Percentiles rank a stretch among this genome's conserved stretches.
Evolutionary conservation across 208 protist genomes (phyloP).

Genomic region (Kentomonas sorsogonicus): DNA sequence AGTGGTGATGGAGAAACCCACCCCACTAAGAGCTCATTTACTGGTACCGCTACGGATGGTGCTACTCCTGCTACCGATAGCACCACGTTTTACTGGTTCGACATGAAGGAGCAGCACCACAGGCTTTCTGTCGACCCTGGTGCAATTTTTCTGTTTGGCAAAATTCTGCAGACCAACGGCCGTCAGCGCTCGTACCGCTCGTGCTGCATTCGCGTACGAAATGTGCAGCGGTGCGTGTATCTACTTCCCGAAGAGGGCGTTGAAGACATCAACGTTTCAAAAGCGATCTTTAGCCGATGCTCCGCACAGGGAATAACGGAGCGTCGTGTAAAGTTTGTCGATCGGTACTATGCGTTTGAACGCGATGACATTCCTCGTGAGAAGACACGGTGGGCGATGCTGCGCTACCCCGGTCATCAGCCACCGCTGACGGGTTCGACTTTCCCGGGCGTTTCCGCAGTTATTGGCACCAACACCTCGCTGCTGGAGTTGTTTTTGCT

Average conservation of each 20-base stretch:
- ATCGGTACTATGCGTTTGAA: conserved; percentile 93
- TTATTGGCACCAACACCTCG: conserved; percentile 81
- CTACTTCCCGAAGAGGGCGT: conserved; percentile 72
- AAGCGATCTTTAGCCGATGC: too few relatives aligned
- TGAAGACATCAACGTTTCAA: conserved; percentile 72
- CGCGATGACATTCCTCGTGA: conserved; percentile 66
- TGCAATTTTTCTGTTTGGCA: conserved; percentile 90
- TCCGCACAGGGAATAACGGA: conserved; percentile 60
- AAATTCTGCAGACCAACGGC: conserved; percentile 35
- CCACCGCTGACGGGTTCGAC: conserved; percentile 28
- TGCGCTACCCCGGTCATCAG: conserved; percentile 79
- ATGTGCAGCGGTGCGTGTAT: conserved; percentile 73
- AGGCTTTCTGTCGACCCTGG: conserved; percentile 59
- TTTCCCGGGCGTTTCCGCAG: conserved; percentile 60
- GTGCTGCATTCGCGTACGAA: conserved; percentile 83
- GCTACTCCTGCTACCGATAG: too few relatives aligned
- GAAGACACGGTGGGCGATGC: conserved; percentile 83
- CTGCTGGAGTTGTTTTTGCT: conserved; percentile 93
- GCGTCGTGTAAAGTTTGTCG: conserved; percentile 82
- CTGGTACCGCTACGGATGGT: too few relatives aligned
- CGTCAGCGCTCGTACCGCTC: conserved; percentile 34
- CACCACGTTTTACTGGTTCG: conserved; percentile 88
- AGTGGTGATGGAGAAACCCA: too few relatives aligned
- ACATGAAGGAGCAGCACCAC: conserved; percentile 81
- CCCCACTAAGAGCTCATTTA: too few relatives aligned